These are phyloP conservation scores for Jackrogersella minutella DNA, from an alignment of 495 filamentous ascomycete genomes.

Conservation along the genomic window DNA sequence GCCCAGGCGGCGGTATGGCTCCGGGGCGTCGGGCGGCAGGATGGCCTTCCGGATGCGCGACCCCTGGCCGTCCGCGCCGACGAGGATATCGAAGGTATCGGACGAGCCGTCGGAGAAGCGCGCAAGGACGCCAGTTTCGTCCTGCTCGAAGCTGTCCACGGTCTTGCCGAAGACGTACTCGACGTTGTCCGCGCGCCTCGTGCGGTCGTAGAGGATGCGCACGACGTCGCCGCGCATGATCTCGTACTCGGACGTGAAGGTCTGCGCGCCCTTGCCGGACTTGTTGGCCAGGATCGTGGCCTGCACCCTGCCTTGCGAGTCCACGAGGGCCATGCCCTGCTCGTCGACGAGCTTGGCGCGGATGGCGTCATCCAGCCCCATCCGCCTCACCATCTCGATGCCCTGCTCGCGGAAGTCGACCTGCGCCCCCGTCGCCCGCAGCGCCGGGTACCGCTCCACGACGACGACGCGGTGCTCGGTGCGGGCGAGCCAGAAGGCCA, in stretches of 20 bases:
- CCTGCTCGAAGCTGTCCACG: conserved; percentile 40
- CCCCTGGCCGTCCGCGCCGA: conserved; percentile 57
- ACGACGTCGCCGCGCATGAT: conserved; percentile 63
- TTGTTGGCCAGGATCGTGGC: conserved; percentile 53
- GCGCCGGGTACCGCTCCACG: conserved; percentile 57
- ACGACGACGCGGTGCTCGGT: conserved; percentile 59
- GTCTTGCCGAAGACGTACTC: conserved; percentile 55
- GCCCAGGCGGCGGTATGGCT: conserved; percentile 28
- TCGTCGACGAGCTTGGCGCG: conserved; percentile 50
- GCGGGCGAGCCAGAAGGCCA: conserved; percentile 62
- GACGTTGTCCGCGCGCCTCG: conserved; percentile 48
- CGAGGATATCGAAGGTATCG: conserved; percentile 53
- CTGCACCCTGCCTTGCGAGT: conserved; percentile 44
- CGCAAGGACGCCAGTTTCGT: conserved; percentile 4
- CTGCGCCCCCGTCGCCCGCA: conserved; percentile 59
- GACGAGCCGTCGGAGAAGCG: conserved; percentile 45
- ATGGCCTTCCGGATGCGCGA: conserved; percentile 52
- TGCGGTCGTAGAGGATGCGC: conserved; percentile 55
- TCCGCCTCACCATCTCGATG: conserved; percentile 58
- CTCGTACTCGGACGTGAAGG: conserved; percentile 63
- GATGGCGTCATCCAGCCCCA: conserved; percentile 59
- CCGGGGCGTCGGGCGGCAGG: conserved; percentile 34
- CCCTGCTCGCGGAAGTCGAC: conserved; percentile 62
- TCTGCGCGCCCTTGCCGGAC: conserved; percentile 53
- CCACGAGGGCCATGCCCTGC: conserved; percentile 56